Percentiles rank a stretch among this genome's conserved stretches.
phyloP scores from a whole-genome alignment of 805 yeast genomes.

The Metschnikowia santaceciliae region DNA sequence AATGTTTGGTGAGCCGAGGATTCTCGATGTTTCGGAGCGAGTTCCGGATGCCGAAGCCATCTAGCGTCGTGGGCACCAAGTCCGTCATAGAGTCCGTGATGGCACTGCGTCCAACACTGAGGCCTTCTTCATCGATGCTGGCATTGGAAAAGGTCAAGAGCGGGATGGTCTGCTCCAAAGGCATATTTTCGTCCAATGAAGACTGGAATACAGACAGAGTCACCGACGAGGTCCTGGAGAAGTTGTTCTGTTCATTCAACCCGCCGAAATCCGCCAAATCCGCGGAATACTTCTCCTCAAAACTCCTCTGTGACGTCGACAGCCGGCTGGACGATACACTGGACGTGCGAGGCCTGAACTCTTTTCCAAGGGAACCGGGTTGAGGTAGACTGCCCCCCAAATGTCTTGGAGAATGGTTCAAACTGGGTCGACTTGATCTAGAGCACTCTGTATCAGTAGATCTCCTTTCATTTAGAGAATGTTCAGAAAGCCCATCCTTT shows the following conservation, averaged over 20 bases:
- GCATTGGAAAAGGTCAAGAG: slow-evolving; percentile 11
- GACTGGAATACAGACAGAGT: slow-evolving; percentile 12
- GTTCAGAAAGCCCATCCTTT: background rate
- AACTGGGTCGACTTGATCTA: too few relatives aligned
- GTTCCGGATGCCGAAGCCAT: slow-evolving; percentile 6
- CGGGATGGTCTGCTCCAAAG: slow-evolving; percentile 16
- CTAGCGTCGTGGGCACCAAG: slow-evolving; percentile 13
- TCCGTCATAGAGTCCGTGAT: slow-evolving; percentile 14
- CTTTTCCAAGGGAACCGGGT: background rate
- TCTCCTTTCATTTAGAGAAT: background rate
- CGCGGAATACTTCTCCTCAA: background rate
- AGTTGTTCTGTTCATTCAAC: background rate
- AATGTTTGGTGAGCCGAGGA: slow-evolving; percentile 17
- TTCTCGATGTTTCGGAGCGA: slow-evolving; percentile 12
- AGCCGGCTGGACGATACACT: background rate
- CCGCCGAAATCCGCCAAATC: background rate
- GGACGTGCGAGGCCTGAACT: background rate
- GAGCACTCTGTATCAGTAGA: too few relatives aligned
- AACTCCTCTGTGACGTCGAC: background rate
- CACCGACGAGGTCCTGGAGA: slow-evolving; percentile 15
- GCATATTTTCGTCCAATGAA: slow-evolving; percentile 5
- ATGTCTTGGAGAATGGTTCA: background rate
- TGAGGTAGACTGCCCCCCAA: background rate
- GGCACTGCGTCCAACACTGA: slow-evolving; percentile 5
- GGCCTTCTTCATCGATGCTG: slow-evolving; percentile 8